phyloP scores from a whole-genome alignment of 2,329 filamentous ascomycete genomes.

The Penicillium sp. region DNA sequence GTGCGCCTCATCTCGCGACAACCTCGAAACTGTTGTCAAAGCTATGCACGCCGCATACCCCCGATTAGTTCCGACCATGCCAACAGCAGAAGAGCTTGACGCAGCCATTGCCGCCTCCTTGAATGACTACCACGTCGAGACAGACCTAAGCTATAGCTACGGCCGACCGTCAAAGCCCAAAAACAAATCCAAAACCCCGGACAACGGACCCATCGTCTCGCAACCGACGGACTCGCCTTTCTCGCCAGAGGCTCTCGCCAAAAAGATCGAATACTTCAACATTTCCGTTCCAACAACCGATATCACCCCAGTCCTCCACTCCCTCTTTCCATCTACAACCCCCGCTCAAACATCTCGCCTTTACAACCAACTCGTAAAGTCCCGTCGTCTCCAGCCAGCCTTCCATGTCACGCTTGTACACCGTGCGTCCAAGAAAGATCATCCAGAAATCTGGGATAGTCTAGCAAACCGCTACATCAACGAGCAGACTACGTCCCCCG shows the following conservation, averaged over 20 bases:
- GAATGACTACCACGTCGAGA: slow-evolving; percentile 73
- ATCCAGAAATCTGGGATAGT: slow-evolving; percentile 71
- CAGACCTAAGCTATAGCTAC: slow-evolving; percentile 62
- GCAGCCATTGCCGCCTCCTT: slow-evolving; percentile 73
- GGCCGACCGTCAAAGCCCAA: slow-evolving; percentile 36
- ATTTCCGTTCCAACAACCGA: slow-evolving; percentile 55
- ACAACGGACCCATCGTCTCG: slow-evolving; percentile 1
- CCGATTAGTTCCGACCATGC: slow-evolving; percentile 64
- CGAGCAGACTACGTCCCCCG: slow-evolving; percentile 30
- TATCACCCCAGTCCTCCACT: slow-evolving; percentile 62
- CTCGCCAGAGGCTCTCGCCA: slow-evolving; percentile 42
- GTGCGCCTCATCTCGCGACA: slow-evolving; percentile 71
- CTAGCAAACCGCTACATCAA: slow-evolving; percentile 62
- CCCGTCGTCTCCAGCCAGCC: slow-evolving; percentile 71
- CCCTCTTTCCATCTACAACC: slow-evolving; percentile 60
- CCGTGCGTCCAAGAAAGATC: slow-evolving; percentile 59
- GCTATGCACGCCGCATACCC: slow-evolving; percentile 76
- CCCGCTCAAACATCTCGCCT: slow-evolving; percentile 60
- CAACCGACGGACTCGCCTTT: slow-evolving; percentile 6
- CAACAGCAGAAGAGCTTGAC: slow-evolving; percentile 72
- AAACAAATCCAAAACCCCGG: slow-evolving; percentile 35
- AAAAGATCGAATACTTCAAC: slow-evolving; percentile 66
- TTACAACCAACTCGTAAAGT: slow-evolving; percentile 72
- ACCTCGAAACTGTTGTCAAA: slow-evolving; percentile 75
- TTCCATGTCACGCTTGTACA: slow-evolving; percentile 97